Evolutionary conservation across 768 basidiomycete species (phyloP), one percentile per base, ranked within the genome.

Genomic region (Termitomyces sp.): DNA sequence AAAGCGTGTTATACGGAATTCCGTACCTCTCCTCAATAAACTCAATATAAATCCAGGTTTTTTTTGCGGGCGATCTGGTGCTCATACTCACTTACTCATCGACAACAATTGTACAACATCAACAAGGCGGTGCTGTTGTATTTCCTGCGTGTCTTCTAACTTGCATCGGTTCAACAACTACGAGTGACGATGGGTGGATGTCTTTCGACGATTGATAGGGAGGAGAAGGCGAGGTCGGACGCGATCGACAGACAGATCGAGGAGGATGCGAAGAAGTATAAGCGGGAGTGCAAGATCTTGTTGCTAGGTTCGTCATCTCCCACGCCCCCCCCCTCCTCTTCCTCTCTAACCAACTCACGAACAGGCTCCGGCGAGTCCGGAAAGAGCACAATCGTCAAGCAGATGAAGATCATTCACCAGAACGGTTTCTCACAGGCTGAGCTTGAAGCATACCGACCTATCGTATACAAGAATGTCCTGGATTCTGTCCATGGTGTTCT

Each of bases 341-440:
- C 10, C 22, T 42, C 42, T 26, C n/a, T 20, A 5, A n/a, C 4
- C 10, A 4, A 32, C 6, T 10, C 1, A 8, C 6, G 9, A 6
- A 40, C 18, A 95, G 94, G 95, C 56, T 94, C 94, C 14, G 93
- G 95, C 65, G 94, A 96, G 76, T 92, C 90, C 0, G 96, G 95
- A 6, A 98, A 98, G 74, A 87, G 85, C 4, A 98, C 95, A 0
- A 92, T 98, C 62, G 93, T 97, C 36, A 98, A 98, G 70, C 95
- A 98, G 72, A 97, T 98, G 94, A 97, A 96, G 80, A 95, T 98
- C 58, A 94, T 98, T 50, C 91, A 98, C 70, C 91, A 96, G 70
- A 85, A 87, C 60, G 95, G 95, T 13, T 98, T 94, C 73, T 83
- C 86, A 2, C 72, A 73, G 8, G 81, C 88, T 0, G 94, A 97